Base-by-base conservation (phyloP, 2,329 filamentous ascomycete species). In the Lasiodiplodia theobromae region DNA sequence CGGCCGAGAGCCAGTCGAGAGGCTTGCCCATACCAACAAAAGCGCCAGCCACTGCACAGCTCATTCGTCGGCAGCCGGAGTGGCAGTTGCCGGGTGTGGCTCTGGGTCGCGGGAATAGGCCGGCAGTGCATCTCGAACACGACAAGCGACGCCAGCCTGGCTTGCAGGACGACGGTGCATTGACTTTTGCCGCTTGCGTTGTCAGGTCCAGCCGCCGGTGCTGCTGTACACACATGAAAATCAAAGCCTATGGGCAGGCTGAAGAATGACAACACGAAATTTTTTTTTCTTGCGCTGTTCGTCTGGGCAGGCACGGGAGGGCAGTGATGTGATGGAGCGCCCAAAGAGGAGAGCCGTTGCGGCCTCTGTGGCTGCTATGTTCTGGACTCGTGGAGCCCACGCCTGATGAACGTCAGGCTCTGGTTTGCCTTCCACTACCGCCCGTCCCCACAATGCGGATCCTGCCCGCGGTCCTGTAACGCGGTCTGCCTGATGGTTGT, bases 221-320 rank as follows among this genome's bases (percentile, higher is more conserved):
- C 58, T 63, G 38, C 14, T 40, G 38, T 40, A 14, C 14, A 10
- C 16, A 40, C 14, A n/a, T 21, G 21, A 18, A 47, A n/a, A n/a
- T 47, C 21, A 31, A 51, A 63, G 58, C 58, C 49, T 63, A 63
- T 51, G 34, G 58, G 44, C 44, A 21, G 58, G 25, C 25, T 63
- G 40, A 28, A 25, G 40, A 47, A 47, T 21, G 44, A 47, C 44
- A 47, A 10, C 18, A 7, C 21, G 44, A 18, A 44, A 44, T 11
- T 47, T 47, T 11, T 47, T 47, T 47, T 21, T n/a, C n/a, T 34
- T 47, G 44, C n/a, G 14, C 8, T 8, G 44, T 47, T 47, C 44
- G n/a, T 47, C 18, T n/a, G 44, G 44, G 18, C 40, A 18, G 44
- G 44, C 12, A 11, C 18, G 44, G 18, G 18, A 34, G 0, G 53